phyloP scores from a whole-genome alignment of 2,329 filamentous ascomycete genomes.

The Fusarium sp. region DNA sequence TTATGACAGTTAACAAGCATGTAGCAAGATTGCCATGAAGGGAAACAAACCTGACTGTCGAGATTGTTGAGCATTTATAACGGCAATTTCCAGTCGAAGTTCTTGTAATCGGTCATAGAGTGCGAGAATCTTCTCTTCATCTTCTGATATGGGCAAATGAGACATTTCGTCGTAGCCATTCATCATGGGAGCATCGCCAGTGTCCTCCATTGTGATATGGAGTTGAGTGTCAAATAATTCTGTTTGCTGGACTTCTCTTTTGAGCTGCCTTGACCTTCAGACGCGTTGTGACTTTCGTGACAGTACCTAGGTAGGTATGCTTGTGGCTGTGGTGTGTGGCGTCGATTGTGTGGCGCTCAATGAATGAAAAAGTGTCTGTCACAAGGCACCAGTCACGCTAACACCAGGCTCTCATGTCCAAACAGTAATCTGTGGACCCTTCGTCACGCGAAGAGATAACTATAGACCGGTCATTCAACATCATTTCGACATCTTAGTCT shows the following conservation, averaged over 20 bases:
- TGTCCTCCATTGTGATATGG: conserved; percentile 44
- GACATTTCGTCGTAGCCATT: conserved; percentile 50
- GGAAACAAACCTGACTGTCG: conserved; percentile 50
- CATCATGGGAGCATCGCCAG: conserved; percentile 46
- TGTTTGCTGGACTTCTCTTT: neutral
- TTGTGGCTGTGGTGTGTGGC: conserved; percentile 39
- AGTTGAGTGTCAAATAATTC: neutral
- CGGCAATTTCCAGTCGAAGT: conserved; percentile 76
- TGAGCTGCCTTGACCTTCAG: conserved; percentile 4
- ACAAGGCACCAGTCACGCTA: conserved; percentile 52
- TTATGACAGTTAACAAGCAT: conserved; percentile 26
- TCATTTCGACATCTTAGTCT: conserved; percentile 20
- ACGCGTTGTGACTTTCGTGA: conserved; percentile 16
- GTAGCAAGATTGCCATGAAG: neutral
- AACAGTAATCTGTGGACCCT: conserved; percentile 33
- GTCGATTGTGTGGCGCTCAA: conserved; percentile 23
- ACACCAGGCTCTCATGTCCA: conserved; percentile 40
- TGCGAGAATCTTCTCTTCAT: conserved; percentile 73
- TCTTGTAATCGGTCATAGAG: conserved; percentile 79
- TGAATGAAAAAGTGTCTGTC: conserved; percentile 43
- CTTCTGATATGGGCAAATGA: conserved; percentile 68
- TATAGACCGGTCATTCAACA: conserved; percentile 28
- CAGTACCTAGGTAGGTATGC: neutral
- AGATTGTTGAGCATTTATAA: conserved; percentile 66
- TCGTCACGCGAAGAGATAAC: conserved; percentile 45